Evolutionary conservation across 1,139 yeast species (phyloP).

Genomic region (Arxiozyma telluris): DNA sequence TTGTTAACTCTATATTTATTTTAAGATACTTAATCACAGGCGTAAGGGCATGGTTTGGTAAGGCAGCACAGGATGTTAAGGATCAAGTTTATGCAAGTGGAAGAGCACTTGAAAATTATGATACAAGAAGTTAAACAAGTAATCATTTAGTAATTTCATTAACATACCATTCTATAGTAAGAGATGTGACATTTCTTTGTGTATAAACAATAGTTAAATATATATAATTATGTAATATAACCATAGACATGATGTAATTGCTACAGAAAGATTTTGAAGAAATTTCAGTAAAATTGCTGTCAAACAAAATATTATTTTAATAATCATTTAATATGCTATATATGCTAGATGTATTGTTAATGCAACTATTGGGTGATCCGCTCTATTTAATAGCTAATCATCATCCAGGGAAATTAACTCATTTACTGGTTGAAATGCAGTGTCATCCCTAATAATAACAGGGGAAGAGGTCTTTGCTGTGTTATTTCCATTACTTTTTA

Average conservation of each 20-base stretch:
- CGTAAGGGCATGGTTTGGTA: conserved; percentile 15
- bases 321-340: neutral
- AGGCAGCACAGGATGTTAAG: conserved; percentile 38
- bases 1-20: neutral
- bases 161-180: neutral
- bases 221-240: neutral
- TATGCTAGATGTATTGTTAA: neutral
- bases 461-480: neutral
- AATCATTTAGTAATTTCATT: neutral
- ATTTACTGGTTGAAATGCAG: neutral
- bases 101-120: conserved; percentile 48
- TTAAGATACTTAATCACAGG: conserved; percentile 1
- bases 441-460: neutral
- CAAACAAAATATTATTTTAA: neutral
- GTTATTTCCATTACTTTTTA: neutral
- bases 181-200: neutral
- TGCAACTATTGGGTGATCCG: neutral
- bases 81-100: conserved; percentile 56
- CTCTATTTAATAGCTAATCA: neutral
- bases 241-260: neutral
- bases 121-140: conserved; percentile 10
- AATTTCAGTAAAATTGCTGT: neutral
- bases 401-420: conserved; percentile 3
- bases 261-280: neutral
- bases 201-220: neutral